phyloP scores from a whole-genome alignment of 805 yeast genomes.

The Barnettozyma salicaria region DNA sequence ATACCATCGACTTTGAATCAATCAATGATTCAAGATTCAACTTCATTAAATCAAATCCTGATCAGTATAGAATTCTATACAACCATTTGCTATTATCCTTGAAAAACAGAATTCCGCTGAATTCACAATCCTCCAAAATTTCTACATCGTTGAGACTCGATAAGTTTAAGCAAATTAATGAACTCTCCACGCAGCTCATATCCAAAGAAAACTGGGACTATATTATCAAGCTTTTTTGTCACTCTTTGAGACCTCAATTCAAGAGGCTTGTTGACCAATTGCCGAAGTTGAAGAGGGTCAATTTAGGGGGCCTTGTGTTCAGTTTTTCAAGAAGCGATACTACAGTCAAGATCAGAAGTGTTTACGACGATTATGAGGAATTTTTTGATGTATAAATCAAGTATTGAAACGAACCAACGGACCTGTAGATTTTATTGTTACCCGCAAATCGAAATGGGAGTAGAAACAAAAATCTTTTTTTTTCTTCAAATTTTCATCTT shows the following conservation, averaged over 20 bases:
- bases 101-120: conserved; percentile 24
- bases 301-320: conserved; percentile 27
- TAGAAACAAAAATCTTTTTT: neutral
- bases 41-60: conserved; percentile 18
- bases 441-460: too few relatives aligned
- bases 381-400: conserved; percentile 3
- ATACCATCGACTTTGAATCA: conserved; percentile 1
- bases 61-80: conserved; percentile 19
- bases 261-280: conserved; percentile 12
- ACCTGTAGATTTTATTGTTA: too few relatives aligned
- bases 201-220: conserved; percentile 14
- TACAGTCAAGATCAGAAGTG: conserved; percentile 13
- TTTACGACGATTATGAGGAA: conserved; percentile 25
- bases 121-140: conserved; percentile 22
- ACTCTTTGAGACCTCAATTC: conserved; percentile 20
- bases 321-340: conserved; percentile 7
- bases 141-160: conserved; percentile 20
- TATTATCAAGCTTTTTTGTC: conserved; percentile 21
- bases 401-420: neutral
- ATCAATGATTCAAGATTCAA: conserved; percentile 5
- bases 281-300: conserved; percentile 19
- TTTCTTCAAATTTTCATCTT: neutral
- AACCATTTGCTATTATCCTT: conserved; percentile 19
- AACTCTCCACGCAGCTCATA: conserved; percentile 12
- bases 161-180: conserved; percentile 19